A percentile compares a stretch with the other conserved stretches of the same genome.
These are phyloP conservation scores for Goniomonas avonlea DNA, from an alignment of 78 protist genomes.

Conservation along the genomic window DNA sequence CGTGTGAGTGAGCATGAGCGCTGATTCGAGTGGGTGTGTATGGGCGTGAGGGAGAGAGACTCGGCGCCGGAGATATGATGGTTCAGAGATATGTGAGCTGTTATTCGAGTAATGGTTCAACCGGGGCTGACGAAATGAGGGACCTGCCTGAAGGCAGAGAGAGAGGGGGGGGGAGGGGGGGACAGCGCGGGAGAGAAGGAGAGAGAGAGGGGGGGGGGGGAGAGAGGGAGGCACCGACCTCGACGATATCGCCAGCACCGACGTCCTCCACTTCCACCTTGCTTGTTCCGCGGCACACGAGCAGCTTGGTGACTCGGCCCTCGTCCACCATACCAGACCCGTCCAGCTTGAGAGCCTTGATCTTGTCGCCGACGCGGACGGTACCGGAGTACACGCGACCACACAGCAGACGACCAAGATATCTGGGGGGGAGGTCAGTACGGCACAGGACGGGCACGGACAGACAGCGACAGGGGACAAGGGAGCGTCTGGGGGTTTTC, in stretches of 20 bases:
- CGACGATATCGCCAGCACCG: slow-evolving; percentile 28
- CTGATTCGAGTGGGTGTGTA: no score
- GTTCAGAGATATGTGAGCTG: no score
- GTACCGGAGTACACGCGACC: slow-evolving; percentile 62
- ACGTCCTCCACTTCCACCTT: slow-evolving; percentile 46
- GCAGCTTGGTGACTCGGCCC: slow-evolving; percentile 51
- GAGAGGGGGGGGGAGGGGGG: no score
- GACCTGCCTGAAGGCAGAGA: no score
- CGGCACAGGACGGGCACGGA: background rate
- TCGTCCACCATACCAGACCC: no score
- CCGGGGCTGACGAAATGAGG: no score
- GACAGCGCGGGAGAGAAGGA: background rate
- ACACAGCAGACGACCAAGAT: slow-evolving; percentile 39
- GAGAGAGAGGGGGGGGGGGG: background rate
- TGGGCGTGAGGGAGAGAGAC: no score
- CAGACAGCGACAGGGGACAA: background rate
- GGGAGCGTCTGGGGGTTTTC: background rate
- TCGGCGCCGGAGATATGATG: no score
- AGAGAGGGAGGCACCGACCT: background rate
- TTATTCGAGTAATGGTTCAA: no score
- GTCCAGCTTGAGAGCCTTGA: slow-evolving; percentile 27
- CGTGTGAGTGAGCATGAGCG: background rate
- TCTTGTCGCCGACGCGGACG: slow-evolving; percentile 48
- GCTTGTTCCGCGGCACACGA: slow-evolving; percentile 53
- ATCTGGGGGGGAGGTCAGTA: background rate